Percentiles rank a stretch among this genome's conserved stretches.
Evolutionary conservation across 257 asterid species (phyloP).

Genomic region (Coffea canephora): DNA sequence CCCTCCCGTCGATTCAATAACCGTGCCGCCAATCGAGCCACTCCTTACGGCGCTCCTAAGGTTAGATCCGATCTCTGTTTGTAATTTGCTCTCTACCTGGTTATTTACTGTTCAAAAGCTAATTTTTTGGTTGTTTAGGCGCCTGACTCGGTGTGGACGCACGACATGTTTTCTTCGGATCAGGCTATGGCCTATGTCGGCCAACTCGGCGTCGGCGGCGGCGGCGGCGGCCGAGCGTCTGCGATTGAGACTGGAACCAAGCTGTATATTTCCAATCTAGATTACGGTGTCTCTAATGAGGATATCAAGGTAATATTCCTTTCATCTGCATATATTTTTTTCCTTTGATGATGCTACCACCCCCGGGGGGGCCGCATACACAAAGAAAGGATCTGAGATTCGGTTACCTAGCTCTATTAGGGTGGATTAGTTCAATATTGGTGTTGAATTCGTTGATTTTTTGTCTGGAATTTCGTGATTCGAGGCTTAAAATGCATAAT

Average conservation of each 20-base stretch:
- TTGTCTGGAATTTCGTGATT: background rate
- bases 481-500: background rate
- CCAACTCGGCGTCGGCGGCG: constrained; percentile 22
- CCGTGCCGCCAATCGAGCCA: constrained; percentile 60
- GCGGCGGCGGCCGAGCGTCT: constrained; percentile 55
- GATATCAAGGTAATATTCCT: constrained; percentile 65
- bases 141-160: constrained; percentile 84
- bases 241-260: constrained; percentile 94
- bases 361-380: too few relatives aligned
- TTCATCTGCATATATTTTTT: background rate
- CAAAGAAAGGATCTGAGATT: background rate
- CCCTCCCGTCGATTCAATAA: constrained; percentile 70
- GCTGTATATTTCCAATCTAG: constrained; percentile 88
- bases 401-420: background rate
- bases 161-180: constrained; percentile 60
- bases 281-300: constrained; percentile 84
- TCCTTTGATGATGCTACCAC: background rate
- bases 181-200: constrained; percentile 25
- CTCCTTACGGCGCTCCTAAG: constrained; percentile 69
- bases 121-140: constrained; percentile 46
- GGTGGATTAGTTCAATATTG: background rate
- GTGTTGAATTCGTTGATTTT: background rate
- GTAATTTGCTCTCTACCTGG: background rate
- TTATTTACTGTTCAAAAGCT: background rate
- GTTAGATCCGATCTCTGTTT: constrained; percentile 46